Evolutionary conservation across 129 eudicot genomes (phyloP).

Genomic region (Escallonia rubra): DNA sequence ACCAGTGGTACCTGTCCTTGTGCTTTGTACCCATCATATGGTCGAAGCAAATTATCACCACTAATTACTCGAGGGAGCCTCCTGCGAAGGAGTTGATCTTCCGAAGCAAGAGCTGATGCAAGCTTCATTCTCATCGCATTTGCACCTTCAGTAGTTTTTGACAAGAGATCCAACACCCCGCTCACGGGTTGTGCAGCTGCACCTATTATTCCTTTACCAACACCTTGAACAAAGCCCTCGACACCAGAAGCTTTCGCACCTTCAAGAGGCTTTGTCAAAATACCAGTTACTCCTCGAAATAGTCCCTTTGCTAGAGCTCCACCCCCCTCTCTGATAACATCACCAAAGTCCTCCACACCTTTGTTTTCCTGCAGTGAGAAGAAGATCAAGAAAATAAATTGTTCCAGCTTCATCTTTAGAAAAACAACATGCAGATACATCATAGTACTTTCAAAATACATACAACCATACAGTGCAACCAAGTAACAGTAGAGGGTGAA

Average conservation of each 20-base stretch:
- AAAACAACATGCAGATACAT: neutral
- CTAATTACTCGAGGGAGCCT: conserved; percentile 92
- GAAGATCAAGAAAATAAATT: neutral
- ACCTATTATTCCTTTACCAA: conserved; percentile 95
- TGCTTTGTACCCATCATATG: conserved; percentile 81
- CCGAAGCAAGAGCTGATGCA: conserved; percentile 90
- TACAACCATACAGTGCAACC: neutral
- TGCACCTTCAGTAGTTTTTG: conserved; percentile 99
- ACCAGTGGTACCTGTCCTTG: conserved; percentile 71
- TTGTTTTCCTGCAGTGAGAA: conserved; percentile 54
- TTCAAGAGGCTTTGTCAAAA: conserved; percentile 95
- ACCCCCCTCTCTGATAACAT: conserved; percentile 96
- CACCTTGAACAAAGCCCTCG: conserved; percentile 98
- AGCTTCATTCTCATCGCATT: conserved; percentile 98
- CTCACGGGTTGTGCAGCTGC: conserved; percentile 99
- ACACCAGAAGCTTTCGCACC: conserved; percentile 99
- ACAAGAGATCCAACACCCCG: conserved; percentile 90
- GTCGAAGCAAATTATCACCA: conserved; percentile 92
- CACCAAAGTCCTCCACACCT: conserved; percentile 91
- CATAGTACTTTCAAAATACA: neutral
- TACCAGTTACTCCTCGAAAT: conserved; percentile 90
- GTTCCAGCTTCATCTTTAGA: neutral
- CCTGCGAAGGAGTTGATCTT: conserved; percentile 91
- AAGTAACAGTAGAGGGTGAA: neutral
- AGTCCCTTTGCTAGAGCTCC: conserved; percentile 97